These are phyloP conservation scores for Saussurea involucrata DNA, from an alignment of 129 eudicot genomes.

Conservation along the genomic window DNA sequence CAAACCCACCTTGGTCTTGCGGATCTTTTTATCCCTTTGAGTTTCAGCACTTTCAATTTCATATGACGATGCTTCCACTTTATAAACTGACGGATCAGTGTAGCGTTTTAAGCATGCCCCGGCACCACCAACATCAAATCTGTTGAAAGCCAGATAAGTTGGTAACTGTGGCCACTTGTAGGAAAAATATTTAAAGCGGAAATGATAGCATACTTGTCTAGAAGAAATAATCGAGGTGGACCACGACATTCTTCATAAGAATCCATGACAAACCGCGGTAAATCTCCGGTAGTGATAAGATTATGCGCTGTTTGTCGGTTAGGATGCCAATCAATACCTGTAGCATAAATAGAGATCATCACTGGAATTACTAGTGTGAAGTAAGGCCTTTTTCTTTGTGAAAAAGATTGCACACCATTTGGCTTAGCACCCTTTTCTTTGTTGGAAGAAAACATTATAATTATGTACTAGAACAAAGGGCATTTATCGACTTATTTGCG, in stretches of 20 bases:
- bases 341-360: conserved; percentile 21
- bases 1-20: conserved; percentile 62
- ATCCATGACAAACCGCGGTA: conserved; percentile 91
- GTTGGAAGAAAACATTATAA: background rate
- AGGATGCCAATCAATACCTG: conserved; percentile 96
- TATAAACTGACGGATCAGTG: conserved; percentile 84
- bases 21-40: conserved; percentile 68
- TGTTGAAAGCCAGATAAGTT: conserved; percentile 23
- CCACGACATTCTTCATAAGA: conserved; percentile 94
- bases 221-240: conserved; percentile 94
- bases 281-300: conserved; percentile 72
- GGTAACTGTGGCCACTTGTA: conserved; percentile 13
- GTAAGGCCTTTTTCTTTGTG: conserved; percentile 7
- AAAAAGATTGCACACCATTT: background rate
- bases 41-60: conserved; percentile 44
- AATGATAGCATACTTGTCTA: conserved; percentile 76
- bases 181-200: background rate
- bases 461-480: background rate
- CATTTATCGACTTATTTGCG: conserved; percentile 1
- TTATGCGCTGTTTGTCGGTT: conserved; percentile 50
- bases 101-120: conserved; percentile 96
- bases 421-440: background rate
- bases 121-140: conserved; percentile 97
- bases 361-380: background rate
- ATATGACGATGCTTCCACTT: conserved; percentile 52